These are phyloP conservation scores for Galerina marginata DNA, from an alignment of 768 basidiomycete species.

Conservation along the genomic window DNA sequence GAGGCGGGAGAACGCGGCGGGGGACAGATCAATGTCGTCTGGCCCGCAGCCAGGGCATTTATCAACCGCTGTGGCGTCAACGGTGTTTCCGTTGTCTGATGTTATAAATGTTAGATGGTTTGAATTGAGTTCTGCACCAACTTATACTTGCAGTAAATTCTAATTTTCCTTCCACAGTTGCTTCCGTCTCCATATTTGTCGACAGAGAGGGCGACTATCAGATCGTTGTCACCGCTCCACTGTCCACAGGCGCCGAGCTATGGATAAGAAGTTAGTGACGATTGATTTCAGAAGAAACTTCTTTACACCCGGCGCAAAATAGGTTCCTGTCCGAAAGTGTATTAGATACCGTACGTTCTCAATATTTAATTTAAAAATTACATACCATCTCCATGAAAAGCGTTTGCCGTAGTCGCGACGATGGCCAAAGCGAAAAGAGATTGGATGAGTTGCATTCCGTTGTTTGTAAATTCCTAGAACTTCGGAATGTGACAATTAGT, in stretches of 20 bases:
- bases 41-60: background rate
- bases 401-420: slow-evolving; percentile 2
- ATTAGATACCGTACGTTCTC: background rate
- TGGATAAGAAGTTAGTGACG: too few species aligned
- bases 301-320: slow-evolving; percentile 27
- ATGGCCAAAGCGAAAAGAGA: background rate
- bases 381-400: slow-evolving; percentile 26
- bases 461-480: too few species aligned
- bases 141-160: slow-evolving; percentile 24
- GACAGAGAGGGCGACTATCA: slow-evolving; percentile 30
- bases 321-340: slow-evolving; percentile 22
- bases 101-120: background rate
- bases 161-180: slow-evolving; percentile 28
- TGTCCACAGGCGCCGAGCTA: slow-evolving; percentile 32
- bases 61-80: background rate
- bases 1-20: background rate
- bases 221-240: slow-evolving; percentile 24
- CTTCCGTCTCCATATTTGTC: slow-evolving; percentile 22
- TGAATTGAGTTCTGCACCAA: background rate
- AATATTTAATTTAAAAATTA: too few species aligned
- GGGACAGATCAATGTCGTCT: slow-evolving; percentile 1
- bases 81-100: background rate
- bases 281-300: background rate
- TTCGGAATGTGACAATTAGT: too few species aligned
- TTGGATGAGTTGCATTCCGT: slow-evolving; percentile 1